Percentiles rank a stretch among this genome's conserved stretches.
Evolutionary conservation across 1,139 yeast genomes (phyloP).

Genomic region (Candida anutae): DNA sequence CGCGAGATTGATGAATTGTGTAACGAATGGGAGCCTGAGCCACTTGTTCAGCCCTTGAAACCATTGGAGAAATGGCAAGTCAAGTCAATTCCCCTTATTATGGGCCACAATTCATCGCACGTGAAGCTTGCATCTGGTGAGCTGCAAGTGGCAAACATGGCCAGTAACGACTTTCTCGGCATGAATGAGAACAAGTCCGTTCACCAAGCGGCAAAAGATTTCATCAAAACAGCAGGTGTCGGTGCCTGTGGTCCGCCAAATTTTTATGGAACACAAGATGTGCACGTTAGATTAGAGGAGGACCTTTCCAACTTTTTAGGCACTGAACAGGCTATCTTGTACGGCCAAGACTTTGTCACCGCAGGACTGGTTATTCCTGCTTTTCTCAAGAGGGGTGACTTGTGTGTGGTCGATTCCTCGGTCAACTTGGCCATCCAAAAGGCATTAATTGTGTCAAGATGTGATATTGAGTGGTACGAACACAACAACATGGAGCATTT

Average conservation of each 20-base stretch:
- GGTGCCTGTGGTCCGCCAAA: constrained; percentile 99
- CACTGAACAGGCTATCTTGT: constrained; percentile 70
- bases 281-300: constrained; percentile 74
- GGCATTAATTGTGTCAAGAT: constrained; percentile 80
- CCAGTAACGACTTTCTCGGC: constrained; percentile 56
- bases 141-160: constrained; percentile 49
- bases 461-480: constrained; percentile 74
- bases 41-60: constrained; percentile 52
- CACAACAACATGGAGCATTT: constrained; percentile 86
- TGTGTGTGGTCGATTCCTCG: constrained; percentile 80
- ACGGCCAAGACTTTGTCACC: constrained; percentile 90
- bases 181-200: constrained; percentile 43
- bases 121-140: constrained; percentile 21
- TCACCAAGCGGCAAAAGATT: constrained; percentile 46
- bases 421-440: constrained; percentile 76
- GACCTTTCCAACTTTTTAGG: constrained; percentile 69
- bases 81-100: constrained; percentile 53
- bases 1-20: constrained; percentile 77
- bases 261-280: constrained; percentile 93
- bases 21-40: constrained; percentile 88
- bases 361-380: constrained; percentile 97
- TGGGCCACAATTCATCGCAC: constrained; percentile 50
- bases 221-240: constrained; percentile 73
- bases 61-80: constrained; percentile 56
- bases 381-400: constrained; percentile 90